Evolutionary conservation across 2,329 filamentous ascomycete species (phyloP).

Genomic region (Colletotrichum agaves): DNA sequence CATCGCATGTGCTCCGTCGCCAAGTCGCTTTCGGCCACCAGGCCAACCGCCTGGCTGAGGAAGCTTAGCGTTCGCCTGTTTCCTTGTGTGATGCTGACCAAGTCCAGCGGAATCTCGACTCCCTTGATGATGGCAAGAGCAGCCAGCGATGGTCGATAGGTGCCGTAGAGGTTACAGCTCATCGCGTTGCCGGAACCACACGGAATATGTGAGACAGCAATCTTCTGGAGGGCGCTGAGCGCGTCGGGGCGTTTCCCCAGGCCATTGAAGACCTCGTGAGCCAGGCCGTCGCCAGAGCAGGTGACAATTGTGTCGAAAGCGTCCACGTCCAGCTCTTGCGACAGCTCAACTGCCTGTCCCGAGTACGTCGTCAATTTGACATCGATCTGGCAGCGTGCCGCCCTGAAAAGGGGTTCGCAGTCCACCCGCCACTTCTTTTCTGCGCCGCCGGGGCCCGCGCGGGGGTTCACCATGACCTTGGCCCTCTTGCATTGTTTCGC

Average conservation of each 20-base stretch:
- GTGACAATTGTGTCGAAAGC: slow-evolving; percentile 87
- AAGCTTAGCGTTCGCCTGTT: slow-evolving; percentile 82
- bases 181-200: slow-evolving; percentile 96
- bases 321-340: slow-evolving; percentile 78
- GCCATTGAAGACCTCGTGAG: slow-evolving; percentile 95
- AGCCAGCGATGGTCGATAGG: slow-evolving; percentile 77
- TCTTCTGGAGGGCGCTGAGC: slow-evolving; percentile 74
- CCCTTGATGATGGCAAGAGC: slow-evolving; percentile 90
- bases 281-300: slow-evolving; percentile 91
- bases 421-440: slow-evolving; percentile 77
- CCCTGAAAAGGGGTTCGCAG: slow-evolving; percentile 84
- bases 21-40: slow-evolving; percentile 90
- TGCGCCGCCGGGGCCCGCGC: slow-evolving; percentile 84
- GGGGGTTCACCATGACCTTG: slow-evolving; percentile 91
- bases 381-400: slow-evolving; percentile 80
- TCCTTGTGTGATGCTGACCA: slow-evolving; percentile 89
- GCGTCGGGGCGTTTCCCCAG: slow-evolving; percentile 82
- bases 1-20: slow-evolving; percentile 91
- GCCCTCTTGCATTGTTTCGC: slow-evolving; percentile 79
- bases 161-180: slow-evolving; percentile 89
- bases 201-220: slow-evolving; percentile 88
- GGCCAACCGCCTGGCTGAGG: slow-evolving; percentile 88
- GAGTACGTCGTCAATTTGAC: slow-evolving; percentile 75
- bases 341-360: slow-evolving; percentile 84
- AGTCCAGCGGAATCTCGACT: slow-evolving; percentile 82